Conservation (phyloP, 768 basidiomycete genomes). For the Lentinula detonsa region DNA sequence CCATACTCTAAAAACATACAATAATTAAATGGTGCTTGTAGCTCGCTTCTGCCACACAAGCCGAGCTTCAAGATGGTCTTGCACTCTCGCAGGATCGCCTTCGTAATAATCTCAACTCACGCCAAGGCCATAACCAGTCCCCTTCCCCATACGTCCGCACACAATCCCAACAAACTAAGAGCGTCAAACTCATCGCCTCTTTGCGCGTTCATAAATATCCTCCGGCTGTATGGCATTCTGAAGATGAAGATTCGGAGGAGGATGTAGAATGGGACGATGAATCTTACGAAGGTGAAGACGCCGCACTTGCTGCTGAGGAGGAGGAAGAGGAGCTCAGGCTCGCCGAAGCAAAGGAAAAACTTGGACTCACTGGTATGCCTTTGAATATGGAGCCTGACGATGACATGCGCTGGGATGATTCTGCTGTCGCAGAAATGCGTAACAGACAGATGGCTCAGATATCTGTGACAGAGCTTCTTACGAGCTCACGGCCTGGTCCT, state of each 20-base stretch:
- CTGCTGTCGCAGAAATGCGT: constrained; percentile 48
- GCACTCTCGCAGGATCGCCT: constrained; percentile 47
- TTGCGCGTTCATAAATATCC: constrained; percentile 69
- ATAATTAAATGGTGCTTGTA: constrained; percentile 20
- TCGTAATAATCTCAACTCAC: constrained; percentile 43
- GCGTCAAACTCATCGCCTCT: constrained; percentile 64
- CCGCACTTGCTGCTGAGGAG: constrained; percentile 54
- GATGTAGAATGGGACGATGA: constrained; percentile 64
- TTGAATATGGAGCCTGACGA: constrained; percentile 65
- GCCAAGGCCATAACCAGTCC: constrained; percentile 41
- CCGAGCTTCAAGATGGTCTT: constrained; percentile 55
- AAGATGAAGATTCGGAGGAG: constrained; percentile 67
- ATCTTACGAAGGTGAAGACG: constrained; percentile 65
- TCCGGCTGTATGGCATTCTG: constrained; percentile 70
- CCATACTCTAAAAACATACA: constrained; percentile 1
- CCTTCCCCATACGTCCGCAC: constrained; percentile 33
- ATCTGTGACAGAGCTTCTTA: constrained; percentile 20
- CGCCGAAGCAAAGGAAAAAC: constrained; percentile 19
- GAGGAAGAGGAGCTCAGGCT: constrained; percentile 34
- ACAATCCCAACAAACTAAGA: constrained; percentile 27
- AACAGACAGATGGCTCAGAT: constrained; percentile 17
- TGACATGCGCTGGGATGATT: constrained; percentile 85
- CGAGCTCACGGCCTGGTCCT: constrained; percentile 27
- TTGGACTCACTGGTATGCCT: constrained; percentile 19
- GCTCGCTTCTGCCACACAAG: constrained; percentile 72